Evolutionary conservation across 2,329 filamentous ascomycete genomes (phyloP), one percentile per base, ranked within the genome.

Genomic region (Dactylella cylindrospora): DNA sequence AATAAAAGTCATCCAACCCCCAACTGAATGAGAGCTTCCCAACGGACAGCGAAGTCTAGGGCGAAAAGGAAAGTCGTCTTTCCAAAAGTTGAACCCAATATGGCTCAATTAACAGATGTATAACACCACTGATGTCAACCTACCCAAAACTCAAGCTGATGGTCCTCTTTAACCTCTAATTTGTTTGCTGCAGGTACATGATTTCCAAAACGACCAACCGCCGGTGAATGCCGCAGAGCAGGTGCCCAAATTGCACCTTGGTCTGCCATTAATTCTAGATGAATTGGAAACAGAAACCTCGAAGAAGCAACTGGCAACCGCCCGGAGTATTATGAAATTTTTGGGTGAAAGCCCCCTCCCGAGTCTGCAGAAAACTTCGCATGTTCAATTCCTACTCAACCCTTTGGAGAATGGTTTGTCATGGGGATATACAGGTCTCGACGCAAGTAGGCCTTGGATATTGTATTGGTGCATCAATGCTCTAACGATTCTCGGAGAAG

Each of bases 371-470:
- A 57, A 26, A 26, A 31, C 59, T 36, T 47, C 51, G 38, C 59
- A 64, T 70, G 65, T 76, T 33, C 70, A 68, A n/a, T 78, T 74
- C 64, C 70, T 78, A 29, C 76, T 77, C 53, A 77, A 76, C 41
- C 82, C 94, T 62, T 88, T 62, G 31, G 49, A 62, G n/a, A 43
- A 54, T n/a, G 57, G 57, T 17, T 22, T 62, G 25, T 40, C 91
- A 0, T 75, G 80, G 5, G 76, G 76, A 2, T 95, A 86, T 73
- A 83, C 85, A 46, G 79, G 79, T 41, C 81, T 90, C 67, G 93
- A 98, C 76, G 85, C 93, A 25, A 90, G 87, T 71, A 79, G 91
- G 51, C 90, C 93, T 7, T 98, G 93, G 93, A 81, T 95, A 70
- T 79, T 95, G 66, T 97, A 96, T 75, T 98, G 93, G 93, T 86